phyloP scores from a whole-genome alignment of 257 asterid species.

The Solanum verrucosum region DNA sequence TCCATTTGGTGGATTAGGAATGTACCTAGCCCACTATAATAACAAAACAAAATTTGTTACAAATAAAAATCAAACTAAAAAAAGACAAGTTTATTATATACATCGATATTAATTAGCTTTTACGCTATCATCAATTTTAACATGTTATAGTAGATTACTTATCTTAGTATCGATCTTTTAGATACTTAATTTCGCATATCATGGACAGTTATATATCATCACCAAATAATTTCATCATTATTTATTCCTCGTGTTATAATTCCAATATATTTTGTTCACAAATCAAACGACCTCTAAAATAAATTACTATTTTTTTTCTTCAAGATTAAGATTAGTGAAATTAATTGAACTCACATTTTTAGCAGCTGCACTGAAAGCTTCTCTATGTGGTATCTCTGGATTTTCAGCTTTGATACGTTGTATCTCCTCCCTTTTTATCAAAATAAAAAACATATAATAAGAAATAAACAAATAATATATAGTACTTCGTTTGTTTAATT shows the following conservation, averaged over 20 bases:
- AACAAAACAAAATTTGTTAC: not conserved
- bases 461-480: not conserved
- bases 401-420: constrained; percentile 86
- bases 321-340: not conserved
- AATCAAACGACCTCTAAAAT: not conserved
- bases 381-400: constrained; percentile 97
- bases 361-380: constrained; percentile 97
- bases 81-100: too few species aligned
- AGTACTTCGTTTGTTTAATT: too few species aligned
- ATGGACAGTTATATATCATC: not conserved
- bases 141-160: too few species aligned
- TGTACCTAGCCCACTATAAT: not conserved
- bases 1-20: not conserved
- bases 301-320: too few species aligned
- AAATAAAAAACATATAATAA: not conserved
- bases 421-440: constrained; percentile 69
- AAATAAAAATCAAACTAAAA: too few species aligned
- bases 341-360: constrained; percentile 46
- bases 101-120: not conserved
- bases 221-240: not conserved
- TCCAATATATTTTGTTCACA: not conserved
- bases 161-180: too few species aligned
- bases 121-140: not conserved
- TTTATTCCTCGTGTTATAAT: not conserved
- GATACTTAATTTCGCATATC: too few species aligned